Evolutionary conservation across 1,139 yeast genomes (phyloP), one percentile per base, ranked within the genome.

Genomic region (Geotrichum restrictum): DNA sequence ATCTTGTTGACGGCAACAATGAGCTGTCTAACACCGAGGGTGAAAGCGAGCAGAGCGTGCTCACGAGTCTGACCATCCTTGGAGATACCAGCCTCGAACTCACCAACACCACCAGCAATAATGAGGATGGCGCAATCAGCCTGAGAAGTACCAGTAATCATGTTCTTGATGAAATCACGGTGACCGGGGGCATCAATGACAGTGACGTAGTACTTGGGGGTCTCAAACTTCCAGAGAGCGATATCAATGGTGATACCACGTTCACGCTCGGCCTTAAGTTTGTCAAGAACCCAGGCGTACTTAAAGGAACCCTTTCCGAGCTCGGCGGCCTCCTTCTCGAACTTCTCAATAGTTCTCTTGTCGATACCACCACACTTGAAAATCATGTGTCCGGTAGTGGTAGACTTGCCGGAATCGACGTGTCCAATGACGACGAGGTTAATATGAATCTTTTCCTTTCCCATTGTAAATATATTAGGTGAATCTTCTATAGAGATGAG

Each of bases 371-470:
- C 83, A 72, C 83, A 84, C 93, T 91, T 91, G 95, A 77, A 91
- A 75, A 91, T 91, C 81, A 91, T 87, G 85, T 89, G 96, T 79
- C 96, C 97, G 75, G 97, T 89, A 77, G 96, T 88, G 74, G 96
- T 88, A 65, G 96, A 88, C 80, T 88, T 88, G 81, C 95, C 96
- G 69, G 96, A 88, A 81, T 88, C 96, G 96, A 88, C 96, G 94
- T 89, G 98, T 79, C 98, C 98, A 77, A 91, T 91, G 76, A 91
- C 98, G 78, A 91, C 98, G 80, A 91, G 93, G 95, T 91, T 91
- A 80, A 91, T 86, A 88, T 91, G 98, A 79, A 82, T 74, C 86
- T 88, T 89, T 74, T 85, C 96, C 79, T 88, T 88, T 83, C 96
- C 93, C 72, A 69, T 69, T 67, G 59, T 67, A 60, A 59, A 51